Conservation (phyloP, 345 rosid genomes). For the Syzygium grande region DNA sequence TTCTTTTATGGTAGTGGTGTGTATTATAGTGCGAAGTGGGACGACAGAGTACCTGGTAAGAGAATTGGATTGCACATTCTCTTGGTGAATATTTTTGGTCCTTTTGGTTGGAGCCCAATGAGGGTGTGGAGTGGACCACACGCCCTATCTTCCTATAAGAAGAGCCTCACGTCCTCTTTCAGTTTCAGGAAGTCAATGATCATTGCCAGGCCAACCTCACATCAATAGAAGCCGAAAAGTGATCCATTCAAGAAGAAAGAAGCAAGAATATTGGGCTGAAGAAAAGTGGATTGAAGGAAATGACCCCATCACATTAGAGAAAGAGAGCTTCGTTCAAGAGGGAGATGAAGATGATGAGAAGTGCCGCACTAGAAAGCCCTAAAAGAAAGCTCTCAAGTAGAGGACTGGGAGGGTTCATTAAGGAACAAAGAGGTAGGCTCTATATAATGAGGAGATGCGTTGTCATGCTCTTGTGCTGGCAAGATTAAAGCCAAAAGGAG, state of each 20-base stretch:
- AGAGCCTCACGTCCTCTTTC: not conserved
- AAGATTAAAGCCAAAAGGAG: slow-evolving; percentile 10
- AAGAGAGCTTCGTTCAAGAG: not conserved
- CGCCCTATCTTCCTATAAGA: slow-evolving; percentile 9
- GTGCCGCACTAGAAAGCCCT: slow-evolving; percentile 11
- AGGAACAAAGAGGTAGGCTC: slow-evolving; percentile 42
- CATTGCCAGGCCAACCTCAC: not conserved
- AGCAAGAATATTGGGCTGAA: not conserved
- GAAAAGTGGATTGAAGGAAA: not conserved
- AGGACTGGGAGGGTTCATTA: slow-evolving; percentile 30
- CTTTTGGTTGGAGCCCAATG: slow-evolving; percentile 1
- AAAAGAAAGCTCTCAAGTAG: slow-evolving; percentile 32
- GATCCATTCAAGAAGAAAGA: slow-evolving; percentile 4
- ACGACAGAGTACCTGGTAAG: not conserved
- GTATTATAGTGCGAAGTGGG: not conserved
- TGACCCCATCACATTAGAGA: not conserved
- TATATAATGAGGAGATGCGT: slow-evolving; percentile 51
- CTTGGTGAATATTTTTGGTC: slow-evolving; percentile 1
- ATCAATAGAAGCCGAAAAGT: not conserved
- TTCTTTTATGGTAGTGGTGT: not conserved
- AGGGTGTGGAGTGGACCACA: slow-evolving; percentile 3
- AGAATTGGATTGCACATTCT: not conserved
- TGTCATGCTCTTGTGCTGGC: slow-evolving; percentile 51
- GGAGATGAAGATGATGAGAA: slow-evolving; percentile 19
- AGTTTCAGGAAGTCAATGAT: slow-evolving; percentile 10